Base-by-base conservation (phyloP, 495 filamentous ascomycete genomes). In the Aspergillus campestris region DNA sequence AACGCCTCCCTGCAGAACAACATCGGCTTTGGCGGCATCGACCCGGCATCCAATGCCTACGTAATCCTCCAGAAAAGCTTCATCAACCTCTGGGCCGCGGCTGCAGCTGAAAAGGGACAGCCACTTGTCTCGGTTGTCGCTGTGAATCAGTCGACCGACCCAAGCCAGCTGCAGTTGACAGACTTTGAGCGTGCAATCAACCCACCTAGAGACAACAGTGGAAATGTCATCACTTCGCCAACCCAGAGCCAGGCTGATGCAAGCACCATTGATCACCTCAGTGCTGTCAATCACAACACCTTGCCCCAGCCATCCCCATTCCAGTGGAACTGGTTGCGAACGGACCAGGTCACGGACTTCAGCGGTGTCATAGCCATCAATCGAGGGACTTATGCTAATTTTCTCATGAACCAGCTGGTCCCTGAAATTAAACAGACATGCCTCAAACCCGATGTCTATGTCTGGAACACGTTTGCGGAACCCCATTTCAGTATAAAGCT, bases 331-430 rank as follows among this genome's bases (percentile, higher is more conserved):
- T 46, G 44, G 44, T 13, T 46, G 12, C n/a, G 9, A 8, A 35
- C 44, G 1, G 10, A 39, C 7, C 28, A 46, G 11, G 9, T 46
- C 44, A 18, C 31, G 7, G 36, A 31, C 3, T 7, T 2, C 8
- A 46, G 44, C 35, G 44, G 44, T 10, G 35, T 40, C 3, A 33
- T 46, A 28, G 34, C 44, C 11, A 39, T 46, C 35, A 46, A 46
- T 13, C 44, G 44, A 4, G 18, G 18, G 18, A 24, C 18, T 24
- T 24, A 24, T 4, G 18, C 18, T 4, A 24, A 4, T 2, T 24
- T 24, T 4, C 18, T 24, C 18, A 24, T 24, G 18, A 4, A 24
- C 1, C 18, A 24, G 4, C 1, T 24, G 4, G 18, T 24, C 4
- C 18, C 18, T 24, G 18, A 24, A 4, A 24, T 24, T 4, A 24